Evolutionary conservation across 2,329 filamentous ascomycete genomes (phyloP).

Genomic region (Basipetospora sp.): DNA sequence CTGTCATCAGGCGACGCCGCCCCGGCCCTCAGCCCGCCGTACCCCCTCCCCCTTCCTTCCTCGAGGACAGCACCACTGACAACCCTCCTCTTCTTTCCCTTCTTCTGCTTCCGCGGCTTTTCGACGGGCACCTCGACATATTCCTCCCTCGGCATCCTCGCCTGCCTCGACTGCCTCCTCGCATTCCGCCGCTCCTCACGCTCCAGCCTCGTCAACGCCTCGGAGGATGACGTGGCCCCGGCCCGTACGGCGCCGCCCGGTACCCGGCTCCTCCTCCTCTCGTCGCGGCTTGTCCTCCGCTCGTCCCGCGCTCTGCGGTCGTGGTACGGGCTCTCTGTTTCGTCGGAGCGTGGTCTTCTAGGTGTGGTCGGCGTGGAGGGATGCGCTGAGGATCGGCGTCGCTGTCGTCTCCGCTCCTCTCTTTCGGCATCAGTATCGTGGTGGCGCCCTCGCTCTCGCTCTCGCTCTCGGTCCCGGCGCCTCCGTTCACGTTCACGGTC

Average conservation of each 20-base stretch:
- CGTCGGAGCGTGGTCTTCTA: neutral
- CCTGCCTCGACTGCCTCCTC: slow-evolving; percentile 27
- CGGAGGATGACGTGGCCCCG: slow-evolving; percentile 27
- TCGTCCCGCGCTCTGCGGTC: slow-evolving; percentile 15
- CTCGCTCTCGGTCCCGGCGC: neutral
- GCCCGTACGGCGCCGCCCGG: slow-evolving; percentile 10
- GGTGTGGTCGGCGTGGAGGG: too few species aligned
- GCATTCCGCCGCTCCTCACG: slow-evolving; percentile 40
- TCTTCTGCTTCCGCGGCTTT: slow-evolving; percentile 8
- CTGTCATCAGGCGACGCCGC: slow-evolving; percentile 34
- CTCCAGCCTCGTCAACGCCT: slow-evolving; percentile 50
- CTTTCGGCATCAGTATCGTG: neutral
- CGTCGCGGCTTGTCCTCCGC: slow-evolving; percentile 15
- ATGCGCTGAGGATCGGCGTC: slow-evolving; percentile 3
- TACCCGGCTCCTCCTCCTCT: slow-evolving; percentile 10
- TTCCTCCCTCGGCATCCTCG: slow-evolving; percentile 21
- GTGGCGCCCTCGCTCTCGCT: neutral
- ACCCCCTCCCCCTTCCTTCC: slow-evolving; percentile 45
- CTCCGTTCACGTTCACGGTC: neutral
- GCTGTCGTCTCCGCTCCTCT: slow-evolving; percentile 3
- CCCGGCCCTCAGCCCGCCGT: slow-evolving; percentile 29
- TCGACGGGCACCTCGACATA: slow-evolving; percentile 13
- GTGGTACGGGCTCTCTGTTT: slow-evolving; percentile 13
- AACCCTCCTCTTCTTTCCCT: slow-evolving; percentile 41
- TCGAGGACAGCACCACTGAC: slow-evolving; percentile 57